These are phyloP conservation scores for Mucor lusitanicus DNA, from an alignment of 371 early-diverging fungal genomes.

Conservation along the genomic window DNA sequence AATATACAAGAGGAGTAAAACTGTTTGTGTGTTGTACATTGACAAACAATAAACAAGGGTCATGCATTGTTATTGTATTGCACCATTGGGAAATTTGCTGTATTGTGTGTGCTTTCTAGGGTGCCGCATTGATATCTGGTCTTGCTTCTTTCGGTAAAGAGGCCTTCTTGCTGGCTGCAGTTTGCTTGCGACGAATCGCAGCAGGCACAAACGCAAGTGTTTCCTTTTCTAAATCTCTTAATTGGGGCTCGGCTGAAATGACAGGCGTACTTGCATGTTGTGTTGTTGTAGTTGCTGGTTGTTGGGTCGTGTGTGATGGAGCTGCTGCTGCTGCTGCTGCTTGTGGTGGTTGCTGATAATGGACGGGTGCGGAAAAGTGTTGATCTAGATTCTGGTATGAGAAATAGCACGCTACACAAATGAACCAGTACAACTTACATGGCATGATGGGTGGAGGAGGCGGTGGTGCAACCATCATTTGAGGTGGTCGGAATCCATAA, in stretches of 20 bases:
- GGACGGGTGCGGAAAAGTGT: conserved; percentile 10
- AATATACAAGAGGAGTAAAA: conserved; percentile 2
- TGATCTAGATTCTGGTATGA: not conserved
- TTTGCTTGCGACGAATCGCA: conserved; percentile 58
- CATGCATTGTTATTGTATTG: not conserved
- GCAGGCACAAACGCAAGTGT: conserved; percentile 64
- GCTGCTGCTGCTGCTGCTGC: not conserved
- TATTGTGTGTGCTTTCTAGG: conserved; percentile 35
- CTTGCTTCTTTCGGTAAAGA: conserved; percentile 47
- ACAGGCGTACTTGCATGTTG: conserved; percentile 35
- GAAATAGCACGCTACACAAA: not conserved
- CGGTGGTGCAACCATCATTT: conserved; percentile 9
- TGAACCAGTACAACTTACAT: conserved; percentile 14
- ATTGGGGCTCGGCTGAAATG: conserved; percentile 66
- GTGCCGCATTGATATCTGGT: conserved; percentile 54
- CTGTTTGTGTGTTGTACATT: not conserved
- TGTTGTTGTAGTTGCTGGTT: not conserved
- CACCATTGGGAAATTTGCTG: not conserved
- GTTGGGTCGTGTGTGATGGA: not conserved
- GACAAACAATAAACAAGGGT: not conserved
- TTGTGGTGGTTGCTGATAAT: conserved; percentile 14
- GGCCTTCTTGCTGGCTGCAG: conserved; percentile 40
- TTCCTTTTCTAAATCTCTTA: conserved; percentile 67
- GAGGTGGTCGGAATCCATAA: not conserved
- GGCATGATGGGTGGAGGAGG: conserved; percentile 2